phyloP scores from a whole-genome alignment of 306 rosid species.

The Ormosia emarginata region DNA sequence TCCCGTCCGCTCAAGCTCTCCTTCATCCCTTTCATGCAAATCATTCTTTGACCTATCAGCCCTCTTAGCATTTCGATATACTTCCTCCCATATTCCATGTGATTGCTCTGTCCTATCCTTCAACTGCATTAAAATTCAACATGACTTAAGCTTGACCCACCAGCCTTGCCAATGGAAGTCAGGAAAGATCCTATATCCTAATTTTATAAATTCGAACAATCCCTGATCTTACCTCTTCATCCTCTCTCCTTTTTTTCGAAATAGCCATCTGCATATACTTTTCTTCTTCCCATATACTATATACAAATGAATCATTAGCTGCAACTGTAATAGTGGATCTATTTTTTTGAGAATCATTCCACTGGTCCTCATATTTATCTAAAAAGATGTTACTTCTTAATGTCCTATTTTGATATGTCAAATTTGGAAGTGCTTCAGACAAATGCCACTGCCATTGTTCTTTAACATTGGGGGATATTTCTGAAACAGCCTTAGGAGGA shows the following conservation, averaged over 20 bases:
- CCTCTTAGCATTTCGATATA: slow-evolving; percentile 72
- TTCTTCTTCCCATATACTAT: slow-evolving; percentile 94
- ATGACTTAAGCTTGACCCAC: background rate
- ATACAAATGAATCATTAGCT: slow-evolving; percentile 53
- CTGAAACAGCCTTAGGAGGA: slow-evolving; percentile 57
- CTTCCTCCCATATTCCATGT: slow-evolving; percentile 94
- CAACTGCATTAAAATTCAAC: slow-evolving; percentile 52
- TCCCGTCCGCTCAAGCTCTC: slow-evolving; percentile 95
- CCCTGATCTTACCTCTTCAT: slow-evolving; percentile 70
- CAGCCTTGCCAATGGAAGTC: background rate
- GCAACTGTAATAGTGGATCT: slow-evolving; percentile 28
- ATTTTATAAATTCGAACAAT: slow-evolving; percentile 11
- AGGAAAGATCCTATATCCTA: background rate
- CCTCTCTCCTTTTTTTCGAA: slow-evolving; percentile 68
- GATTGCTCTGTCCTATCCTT: slow-evolving; percentile 86
- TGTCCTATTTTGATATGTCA: slow-evolving; percentile 41
- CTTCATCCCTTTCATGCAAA: slow-evolving; percentile 93
- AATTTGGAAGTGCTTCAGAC: slow-evolving; percentile 57
- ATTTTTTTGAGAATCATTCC: slow-evolving; percentile 56
- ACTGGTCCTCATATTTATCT: slow-evolving; percentile 63
- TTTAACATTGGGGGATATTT: slow-evolving; percentile 57
- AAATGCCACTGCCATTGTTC: slow-evolving; percentile 87
- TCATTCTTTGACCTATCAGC: slow-evolving; percentile 77
- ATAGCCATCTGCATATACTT: slow-evolving; percentile 42
- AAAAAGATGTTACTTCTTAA: slow-evolving; percentile 52